Evolutionary conservation across 495 filamentous ascomycete species (phyloP).

Genomic region (Penicillium malachiteum): DNA sequence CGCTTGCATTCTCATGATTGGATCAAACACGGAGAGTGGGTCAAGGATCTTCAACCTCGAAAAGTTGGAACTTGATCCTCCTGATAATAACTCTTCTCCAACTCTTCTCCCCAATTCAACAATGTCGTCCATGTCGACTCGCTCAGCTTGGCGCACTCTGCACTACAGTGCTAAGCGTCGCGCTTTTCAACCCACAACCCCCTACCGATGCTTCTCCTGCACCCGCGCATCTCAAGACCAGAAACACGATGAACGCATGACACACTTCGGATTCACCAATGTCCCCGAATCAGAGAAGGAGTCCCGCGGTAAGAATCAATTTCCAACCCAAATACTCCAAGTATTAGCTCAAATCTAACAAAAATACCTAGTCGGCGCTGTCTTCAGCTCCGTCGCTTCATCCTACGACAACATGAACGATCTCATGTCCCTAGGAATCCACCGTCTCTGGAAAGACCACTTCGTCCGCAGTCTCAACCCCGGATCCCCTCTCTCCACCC

Average conservation of each 20-base stretch:
- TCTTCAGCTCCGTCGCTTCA: conserved; percentile 94
- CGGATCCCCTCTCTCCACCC: conserved; percentile 56
- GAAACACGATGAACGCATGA: conserved; percentile 58
- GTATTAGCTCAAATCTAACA: too few relatives aligned
- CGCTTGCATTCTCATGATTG: conserved; percentile 15
- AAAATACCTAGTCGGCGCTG: conserved; percentile 62
- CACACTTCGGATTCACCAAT: conserved; percentile 92
- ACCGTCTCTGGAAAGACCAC: conserved; percentile 97
- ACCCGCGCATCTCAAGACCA: conserved; percentile 46
- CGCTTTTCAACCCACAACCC: conserved; percentile 23
- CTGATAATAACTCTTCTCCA: background rate
- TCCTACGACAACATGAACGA: conserved; percentile 98
- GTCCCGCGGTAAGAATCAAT: conserved; percentile 53
- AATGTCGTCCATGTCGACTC: conserved; percentile 25
- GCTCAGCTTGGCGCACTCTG: conserved; percentile 40
- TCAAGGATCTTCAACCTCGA: conserved; percentile 13
- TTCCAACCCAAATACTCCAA: too few relatives aligned
- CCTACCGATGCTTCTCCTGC: conserved; percentile 57
- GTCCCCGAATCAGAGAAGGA: conserved; percentile 82
- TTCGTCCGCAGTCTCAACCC: conserved; percentile 93
- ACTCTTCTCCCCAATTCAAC: background rate
- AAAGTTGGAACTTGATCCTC: conserved; percentile 18
- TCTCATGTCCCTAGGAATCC: conserved; percentile 95
- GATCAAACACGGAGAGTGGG: conserved; percentile 11
- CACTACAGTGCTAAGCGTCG: conserved; percentile 31